phyloP scores from a whole-genome alignment of 306 rosid species.

The Prunus fruticosa region DNA sequence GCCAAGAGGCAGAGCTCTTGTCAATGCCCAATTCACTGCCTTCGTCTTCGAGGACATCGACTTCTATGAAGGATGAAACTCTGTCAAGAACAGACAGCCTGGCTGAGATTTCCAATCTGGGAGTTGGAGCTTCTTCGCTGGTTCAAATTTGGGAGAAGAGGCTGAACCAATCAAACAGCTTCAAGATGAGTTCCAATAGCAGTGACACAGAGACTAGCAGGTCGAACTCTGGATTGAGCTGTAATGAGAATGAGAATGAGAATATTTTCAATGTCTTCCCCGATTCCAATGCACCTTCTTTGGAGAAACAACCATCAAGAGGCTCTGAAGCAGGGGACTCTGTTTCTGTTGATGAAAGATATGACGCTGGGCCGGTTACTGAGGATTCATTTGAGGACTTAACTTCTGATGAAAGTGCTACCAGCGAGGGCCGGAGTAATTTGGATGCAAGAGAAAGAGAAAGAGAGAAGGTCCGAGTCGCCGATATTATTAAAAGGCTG shows the following conservation, averaged over 20 bases:
- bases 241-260: conserved; percentile 19
- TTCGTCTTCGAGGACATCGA: conserved; percentile 20
- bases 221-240: conserved; percentile 18
- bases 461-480: conserved; percentile 62
- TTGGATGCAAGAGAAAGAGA: conserved; percentile 44
- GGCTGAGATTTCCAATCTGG: conserved; percentile 29
- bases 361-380: conserved; percentile 20
- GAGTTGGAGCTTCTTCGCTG: conserved; percentile 80
- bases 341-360: conserved; percentile 27
- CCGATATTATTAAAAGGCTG: conserved; percentile 64
- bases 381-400: conserved; percentile 41
- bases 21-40: conserved; percentile 9
- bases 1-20: conserved; percentile 29
- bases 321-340: conserved; percentile 34
- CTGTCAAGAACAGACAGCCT: conserved; percentile 26
- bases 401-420: conserved; percentile 34
- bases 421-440: conserved; percentile 22
- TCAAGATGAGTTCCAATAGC: conserved; percentile 13
- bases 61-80: conserved; percentile 21
- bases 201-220: background rate
- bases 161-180: conserved; percentile 35
- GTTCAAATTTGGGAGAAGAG: conserved; percentile 95
- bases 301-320: conserved; percentile 20
- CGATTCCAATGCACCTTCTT: background rate
- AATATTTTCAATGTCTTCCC: background rate